phyloP scores from a whole-genome alignment of 1,284 basidiomycete species.

The Leccinum fuscescens region DNA sequence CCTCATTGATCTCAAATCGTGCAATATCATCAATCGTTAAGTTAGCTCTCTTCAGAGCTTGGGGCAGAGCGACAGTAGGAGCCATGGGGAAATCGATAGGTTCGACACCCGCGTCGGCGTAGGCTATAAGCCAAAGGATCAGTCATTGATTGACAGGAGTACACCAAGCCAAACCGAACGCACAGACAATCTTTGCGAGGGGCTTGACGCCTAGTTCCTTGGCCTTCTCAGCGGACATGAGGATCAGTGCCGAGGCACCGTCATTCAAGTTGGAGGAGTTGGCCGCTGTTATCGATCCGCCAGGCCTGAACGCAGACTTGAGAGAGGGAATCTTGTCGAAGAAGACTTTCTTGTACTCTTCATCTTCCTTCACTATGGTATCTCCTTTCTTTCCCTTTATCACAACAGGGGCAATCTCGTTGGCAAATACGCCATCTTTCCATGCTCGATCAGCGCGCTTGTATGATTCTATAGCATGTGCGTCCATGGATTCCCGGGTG shows the following conservation, averaged over 20 bases:
- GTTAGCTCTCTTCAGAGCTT: slow-evolving; percentile 86
- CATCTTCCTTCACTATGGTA: slow-evolving; percentile 87
- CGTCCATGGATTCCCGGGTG: slow-evolving; percentile 83
- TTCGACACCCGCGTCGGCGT: slow-evolving; percentile 94
- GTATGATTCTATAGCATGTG: slow-evolving; percentile 93
- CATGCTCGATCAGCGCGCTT: slow-evolving; percentile 90
- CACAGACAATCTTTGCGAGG: slow-evolving; percentile 87
- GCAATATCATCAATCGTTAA: slow-evolving; percentile 84
- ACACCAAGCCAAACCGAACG: slow-evolving; percentile 31
- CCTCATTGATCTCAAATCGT: slow-evolving; percentile 97
- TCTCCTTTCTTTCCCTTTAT: slow-evolving; percentile 96
- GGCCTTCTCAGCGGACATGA: slow-evolving; percentile 90
- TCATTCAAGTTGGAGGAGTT: slow-evolving; percentile 97
- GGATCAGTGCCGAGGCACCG: slow-evolving; percentile 93
- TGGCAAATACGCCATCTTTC: slow-evolving; percentile 80
- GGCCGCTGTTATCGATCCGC: slow-evolving; percentile 90
- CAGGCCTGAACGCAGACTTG: slow-evolving; percentile 85
- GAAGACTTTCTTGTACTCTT: slow-evolving; percentile 96
- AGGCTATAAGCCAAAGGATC: slow-evolving; percentile 54
- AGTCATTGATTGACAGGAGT: slow-evolving; percentile 9
- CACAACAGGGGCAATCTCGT: slow-evolving; percentile 90
- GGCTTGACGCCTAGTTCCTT: slow-evolving; percentile 88
- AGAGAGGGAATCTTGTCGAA: slow-evolving; percentile 90
- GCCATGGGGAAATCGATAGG: slow-evolving; percentile 98
- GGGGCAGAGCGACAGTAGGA: slow-evolving; percentile 88